A percentile compares a stretch with the other conserved stretches of the same genome.
Evolutionary conservation across 2,329 filamentous ascomycete genomes (phyloP).

Genomic region (Uncinocarpus reesii): DNA sequence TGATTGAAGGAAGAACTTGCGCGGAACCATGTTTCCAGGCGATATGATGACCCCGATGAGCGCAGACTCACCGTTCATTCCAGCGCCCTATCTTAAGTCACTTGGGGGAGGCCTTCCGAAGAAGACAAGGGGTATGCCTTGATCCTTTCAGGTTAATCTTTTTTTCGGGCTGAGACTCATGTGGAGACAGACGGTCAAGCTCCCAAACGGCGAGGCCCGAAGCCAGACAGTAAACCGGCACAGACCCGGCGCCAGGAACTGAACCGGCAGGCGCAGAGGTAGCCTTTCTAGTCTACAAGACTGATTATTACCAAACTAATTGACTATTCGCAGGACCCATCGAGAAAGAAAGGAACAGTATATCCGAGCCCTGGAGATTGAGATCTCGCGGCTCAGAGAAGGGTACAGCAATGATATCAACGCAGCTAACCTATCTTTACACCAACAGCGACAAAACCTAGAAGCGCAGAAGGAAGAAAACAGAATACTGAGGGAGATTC

Average conservation of each 20-base stretch:
- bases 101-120: not conserved
- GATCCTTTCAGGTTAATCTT: not conserved
- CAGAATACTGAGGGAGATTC: slow-evolving; percentile 55
- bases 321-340: slow-evolving; percentile 60
- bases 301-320: not conserved
- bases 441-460: slow-evolving; percentile 65
- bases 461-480: slow-evolving; percentile 70
- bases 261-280: slow-evolving; percentile 93
- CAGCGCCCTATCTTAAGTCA: slow-evolving; percentile 1
- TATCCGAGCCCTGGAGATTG: slow-evolving; percentile 85
- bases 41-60: not conserved
- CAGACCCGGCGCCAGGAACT: slow-evolving; percentile 84
- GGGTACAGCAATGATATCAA: slow-evolving; percentile 56
- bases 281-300: not conserved
- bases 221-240: slow-evolving; percentile 92
- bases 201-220: slow-evolving; percentile 82
- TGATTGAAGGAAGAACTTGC: slow-evolving; percentile 6
- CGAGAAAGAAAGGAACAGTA: slow-evolving; percentile 94
- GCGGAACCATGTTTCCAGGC: not conserved
- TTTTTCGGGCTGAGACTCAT: not conserved
- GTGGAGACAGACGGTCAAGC: slow-evolving; percentile 60
- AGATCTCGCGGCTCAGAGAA: slow-evolving; percentile 81
- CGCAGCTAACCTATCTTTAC: slow-evolving; percentile 35
- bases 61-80: slow-evolving; percentile 2
- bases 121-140: slow-evolving; percentile 8